phyloP scores from a whole-genome alignment of 805 yeast genomes.

The Ogataea siamensis region DNA sequence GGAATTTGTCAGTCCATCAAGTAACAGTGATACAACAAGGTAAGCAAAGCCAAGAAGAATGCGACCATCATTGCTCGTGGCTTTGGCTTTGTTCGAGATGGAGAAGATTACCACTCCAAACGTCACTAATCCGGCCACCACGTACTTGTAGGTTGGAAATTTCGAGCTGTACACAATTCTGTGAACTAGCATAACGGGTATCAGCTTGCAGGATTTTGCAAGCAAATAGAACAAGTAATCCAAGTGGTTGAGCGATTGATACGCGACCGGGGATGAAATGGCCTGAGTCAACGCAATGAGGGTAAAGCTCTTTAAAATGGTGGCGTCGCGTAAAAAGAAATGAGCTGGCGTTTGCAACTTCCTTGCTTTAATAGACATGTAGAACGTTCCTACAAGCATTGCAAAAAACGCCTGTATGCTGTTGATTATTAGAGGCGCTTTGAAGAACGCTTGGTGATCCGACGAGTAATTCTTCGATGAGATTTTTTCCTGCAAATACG shows the following conservation, averaged over 20 bases:
- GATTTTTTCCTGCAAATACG: conserved; percentile 85
- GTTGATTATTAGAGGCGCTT: conserved; percentile 78
- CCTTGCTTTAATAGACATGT: conserved; percentile 41
- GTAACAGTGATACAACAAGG: conserved; percentile 59
- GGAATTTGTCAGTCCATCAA: conserved; percentile 92
- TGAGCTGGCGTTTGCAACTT: conserved; percentile 32
- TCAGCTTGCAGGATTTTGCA: conserved; percentile 89
- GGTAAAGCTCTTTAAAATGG: conserved; percentile 37
- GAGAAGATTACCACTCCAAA: conserved; percentile 82
- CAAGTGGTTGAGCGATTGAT: conserved; percentile 73
- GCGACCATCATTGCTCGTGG: conserved; percentile 40
- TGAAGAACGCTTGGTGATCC: conserved; percentile 39
- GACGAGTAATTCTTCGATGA: conserved; percentile 71
- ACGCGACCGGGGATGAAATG: conserved; percentile 78
- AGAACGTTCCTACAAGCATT: conserved; percentile 60
- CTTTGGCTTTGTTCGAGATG: conserved; percentile 24
- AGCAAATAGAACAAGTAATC: conserved; percentile 81
- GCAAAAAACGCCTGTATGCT: conserved; percentile 74
- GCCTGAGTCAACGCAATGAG: conserved; percentile 73
- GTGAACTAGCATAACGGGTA: conserved; percentile 92
- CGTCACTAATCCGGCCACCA: conserved; percentile 78
- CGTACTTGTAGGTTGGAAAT: conserved; percentile 74
- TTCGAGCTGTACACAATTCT: conserved; percentile 61
- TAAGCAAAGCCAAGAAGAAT: conserved; percentile 56
- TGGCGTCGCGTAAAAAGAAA: conserved; percentile 36